Percentiles rank a stretch among this genome's conserved stretches.
Evolutionary conservation across 768 basidiomycete species (phyloP).

Genomic region (Phanerochaete carnosa): DNA sequence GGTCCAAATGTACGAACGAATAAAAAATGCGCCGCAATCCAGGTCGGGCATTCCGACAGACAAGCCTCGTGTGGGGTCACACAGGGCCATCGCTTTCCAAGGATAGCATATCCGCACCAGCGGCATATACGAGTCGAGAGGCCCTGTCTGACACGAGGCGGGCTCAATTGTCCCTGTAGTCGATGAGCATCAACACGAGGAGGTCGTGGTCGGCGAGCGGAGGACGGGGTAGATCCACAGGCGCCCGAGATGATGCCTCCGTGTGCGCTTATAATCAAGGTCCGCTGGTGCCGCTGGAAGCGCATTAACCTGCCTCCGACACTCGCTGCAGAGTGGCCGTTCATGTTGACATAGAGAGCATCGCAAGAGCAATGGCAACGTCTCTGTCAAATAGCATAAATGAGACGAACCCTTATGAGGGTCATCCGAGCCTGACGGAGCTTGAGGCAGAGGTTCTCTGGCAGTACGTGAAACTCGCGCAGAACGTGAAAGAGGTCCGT

Average conservation of each 20-base stretch:
- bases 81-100: not conserved
- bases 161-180: not conserved
- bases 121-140: not conserved
- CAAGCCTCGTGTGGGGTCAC: constrained; percentile 3
- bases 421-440: constrained; percentile 60
- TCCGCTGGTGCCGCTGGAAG: not conserved
- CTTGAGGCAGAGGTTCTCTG: constrained; percentile 81
- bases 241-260: not conserved
- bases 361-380: constrained; percentile 1
- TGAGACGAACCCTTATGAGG: constrained; percentile 67
- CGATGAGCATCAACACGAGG: not conserved
- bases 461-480: constrained; percentile 89
- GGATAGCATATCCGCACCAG: not conserved
- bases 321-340: not conserved
- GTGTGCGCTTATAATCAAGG: not conserved
- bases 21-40: constrained; percentile 1
- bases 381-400: constrained; percentile 35
- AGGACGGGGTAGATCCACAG: not conserved
- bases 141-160: not conserved
- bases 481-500: constrained; percentile 75
- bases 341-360: not conserved
- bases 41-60: not conserved
- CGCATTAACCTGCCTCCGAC: not conserved
- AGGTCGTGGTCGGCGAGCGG: not conserved
- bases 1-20: not conserved